These are phyloP conservation scores for Erysimum cheiri DNA, from an alignment of 441 rosid species.

Conservation along the genomic window DNA sequence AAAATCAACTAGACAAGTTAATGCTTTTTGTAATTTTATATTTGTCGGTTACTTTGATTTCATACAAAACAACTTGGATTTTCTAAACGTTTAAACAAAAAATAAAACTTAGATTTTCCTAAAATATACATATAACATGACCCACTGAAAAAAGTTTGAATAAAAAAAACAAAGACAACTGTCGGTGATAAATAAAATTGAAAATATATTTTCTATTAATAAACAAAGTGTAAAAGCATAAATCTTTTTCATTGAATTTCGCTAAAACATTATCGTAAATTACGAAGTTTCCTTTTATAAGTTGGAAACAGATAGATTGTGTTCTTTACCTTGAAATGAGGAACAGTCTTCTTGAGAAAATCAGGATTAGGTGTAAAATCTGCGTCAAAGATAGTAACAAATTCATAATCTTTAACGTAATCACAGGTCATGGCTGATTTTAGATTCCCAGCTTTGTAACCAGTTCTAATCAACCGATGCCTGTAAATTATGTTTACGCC, in stretches of 20 bases:
- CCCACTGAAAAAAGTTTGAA: conserved; percentile 23
- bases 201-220: neutral
- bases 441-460: conserved; percentile 86
- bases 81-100: neutral
- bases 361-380: conserved; percentile 79
- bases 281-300: neutral
- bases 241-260: conserved; percentile 19
- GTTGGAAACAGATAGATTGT: neutral
- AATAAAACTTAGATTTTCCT: neutral
- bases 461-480: conserved; percentile 74
- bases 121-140: conserved; percentile 17
- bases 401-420: conserved; percentile 72
- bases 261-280: conserved; percentile 33
- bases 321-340: conserved; percentile 78
- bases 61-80: neutral
- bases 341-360: conserved; percentile 66
- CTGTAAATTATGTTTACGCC: conserved; percentile 73
- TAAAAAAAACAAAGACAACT: conserved; percentile 18
- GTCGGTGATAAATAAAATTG: conserved; percentile 21
- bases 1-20: conserved; percentile 17
- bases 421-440: conserved; percentile 83
- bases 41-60: conserved; percentile 32
- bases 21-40: conserved; percentile 25
- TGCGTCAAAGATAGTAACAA: conserved; percentile 75
- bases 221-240: neutral